A percentile compares a stretch with the other conserved stretches of the same genome.
These are phyloP conservation scores for Blastomyces parvus DNA, from an alignment of 2,329 filamentous ascomycete species.

Conservation along the genomic window DNA sequence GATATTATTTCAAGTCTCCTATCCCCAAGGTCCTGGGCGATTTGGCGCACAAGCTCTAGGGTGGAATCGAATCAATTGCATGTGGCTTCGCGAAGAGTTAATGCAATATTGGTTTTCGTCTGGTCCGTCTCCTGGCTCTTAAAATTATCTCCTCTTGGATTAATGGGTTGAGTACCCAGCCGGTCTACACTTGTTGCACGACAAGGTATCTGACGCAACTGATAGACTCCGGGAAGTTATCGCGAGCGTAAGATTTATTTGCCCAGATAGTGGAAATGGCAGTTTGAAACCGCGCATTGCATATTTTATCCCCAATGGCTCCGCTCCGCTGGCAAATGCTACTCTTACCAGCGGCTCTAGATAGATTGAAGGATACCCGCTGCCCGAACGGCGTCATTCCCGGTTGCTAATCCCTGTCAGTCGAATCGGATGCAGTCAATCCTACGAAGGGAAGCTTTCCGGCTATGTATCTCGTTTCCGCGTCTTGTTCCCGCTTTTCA, in stretches of 20 bases:
- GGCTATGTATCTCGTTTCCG: not conserved
- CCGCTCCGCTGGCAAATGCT: not conserved
- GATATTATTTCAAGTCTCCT: not conserved
- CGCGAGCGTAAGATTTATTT: not conserved
- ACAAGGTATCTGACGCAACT: not conserved
- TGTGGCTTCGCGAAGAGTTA: not conserved
- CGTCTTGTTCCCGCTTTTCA: not conserved
- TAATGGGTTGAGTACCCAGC: not conserved
- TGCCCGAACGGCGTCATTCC: not conserved
- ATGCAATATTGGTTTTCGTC: not conserved
- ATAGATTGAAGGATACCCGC: conserved; percentile 1
- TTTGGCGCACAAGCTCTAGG: not conserved
- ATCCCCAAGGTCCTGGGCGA: not conserved
- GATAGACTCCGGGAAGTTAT: not conserved
- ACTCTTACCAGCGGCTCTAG: not conserved
- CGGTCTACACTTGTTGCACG: not conserved
- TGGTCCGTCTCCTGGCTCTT: not conserved
- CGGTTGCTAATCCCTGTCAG: conserved; percentile 1
- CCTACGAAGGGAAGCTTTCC: not conserved
- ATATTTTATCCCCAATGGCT: not conserved
- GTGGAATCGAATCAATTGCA: not conserved
- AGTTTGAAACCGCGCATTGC: not conserved
- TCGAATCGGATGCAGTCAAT: not conserved
- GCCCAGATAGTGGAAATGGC: not conserved
- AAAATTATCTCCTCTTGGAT: not conserved